Evolutionary conservation across 108 stramenopile genomes (phyloP), one percentile per base, ranked within the genome.

Genomic region (Nannochloropsis granulata): DNA sequence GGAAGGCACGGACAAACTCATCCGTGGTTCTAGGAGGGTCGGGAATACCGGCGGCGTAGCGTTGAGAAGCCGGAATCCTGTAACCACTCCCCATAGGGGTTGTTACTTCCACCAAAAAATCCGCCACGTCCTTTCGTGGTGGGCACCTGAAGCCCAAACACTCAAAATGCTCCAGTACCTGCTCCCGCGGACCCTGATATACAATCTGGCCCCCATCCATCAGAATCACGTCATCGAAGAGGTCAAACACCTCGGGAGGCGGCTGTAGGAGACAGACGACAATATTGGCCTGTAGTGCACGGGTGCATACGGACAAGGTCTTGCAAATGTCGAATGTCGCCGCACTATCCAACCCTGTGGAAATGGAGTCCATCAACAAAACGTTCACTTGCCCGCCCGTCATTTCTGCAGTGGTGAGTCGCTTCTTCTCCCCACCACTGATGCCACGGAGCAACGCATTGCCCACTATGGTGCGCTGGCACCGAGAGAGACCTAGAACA

Each of bases 181-280:
- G 82, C 43, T 92, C 93, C 25, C 94, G 90, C 13, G 93, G 93
- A 12, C 95, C 96, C n/a, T 92, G 91, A 85, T 94, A 95, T 34
- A 96, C 90, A 25, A 95, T 84, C 42, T 84, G 90, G 42, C 96
- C 96, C 26, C 93, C 86, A 85, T 92, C 91, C 24, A 97, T 84
- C 80, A 97, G 84, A 19, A 95, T 92, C 13, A 96, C 44, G 45
- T 96, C 93, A 84, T 96, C 95, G 87, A 97, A 97, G 78, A 96
- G 89, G 44, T 93, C 94, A 43, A 94, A 94, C n/a, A 94, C 94
- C 90, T 96, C 95, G 7, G 94, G 95, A 0, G 95, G 93, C 24
- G 96, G 95, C 83, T 96, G 95, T 12, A 95, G 91, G 44, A 97
- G 92, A 7, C 93, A 91, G 13, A 95, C 88, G 19, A 96, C 88